phyloP scores from a whole-genome alignment of 345 rosid genomes.

The Pistacia integerrima region DNA sequence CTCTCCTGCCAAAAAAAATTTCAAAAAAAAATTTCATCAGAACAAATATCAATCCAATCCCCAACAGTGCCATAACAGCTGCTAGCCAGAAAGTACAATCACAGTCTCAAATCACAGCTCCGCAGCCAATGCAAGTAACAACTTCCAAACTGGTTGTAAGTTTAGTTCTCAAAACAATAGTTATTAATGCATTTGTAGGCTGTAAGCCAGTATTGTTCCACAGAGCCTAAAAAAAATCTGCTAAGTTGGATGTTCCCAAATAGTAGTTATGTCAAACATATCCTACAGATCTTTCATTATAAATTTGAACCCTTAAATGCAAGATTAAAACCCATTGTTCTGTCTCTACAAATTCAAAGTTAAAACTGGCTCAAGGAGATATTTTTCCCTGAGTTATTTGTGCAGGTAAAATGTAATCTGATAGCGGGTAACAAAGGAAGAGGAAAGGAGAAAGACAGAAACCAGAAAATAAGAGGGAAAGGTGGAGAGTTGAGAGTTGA shows the following conservation, averaged over 20 bases:
- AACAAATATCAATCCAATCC: background rate
- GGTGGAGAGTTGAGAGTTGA: background rate
- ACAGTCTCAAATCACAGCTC: background rate
- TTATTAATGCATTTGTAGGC: background rate
- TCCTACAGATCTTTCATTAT: background rate
- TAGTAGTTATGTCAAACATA: background rate
- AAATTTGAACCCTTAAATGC: background rate
- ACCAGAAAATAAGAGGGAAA: background rate
- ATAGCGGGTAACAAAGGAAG: background rate
- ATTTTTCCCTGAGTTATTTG: no score
- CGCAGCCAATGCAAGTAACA: conserved; percentile 1
- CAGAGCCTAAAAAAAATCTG: background rate
- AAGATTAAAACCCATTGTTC: background rate
- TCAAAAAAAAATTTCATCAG: background rate
- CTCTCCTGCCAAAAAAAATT: conserved; percentile 59
- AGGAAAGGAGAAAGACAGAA: background rate
- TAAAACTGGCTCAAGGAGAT: background rate
- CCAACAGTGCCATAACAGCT: background rate
- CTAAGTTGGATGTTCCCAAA: background rate
- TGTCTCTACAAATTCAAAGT: background rate
- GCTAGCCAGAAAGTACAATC: background rate
- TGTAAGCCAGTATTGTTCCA: conserved; percentile 2
- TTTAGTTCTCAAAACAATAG: background rate
- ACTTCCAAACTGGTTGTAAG: background rate
- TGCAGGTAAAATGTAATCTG: no score